phyloP scores from a whole-genome alignment of 139 green algal species.

The Zygnema circumcarinatum region DNA sequence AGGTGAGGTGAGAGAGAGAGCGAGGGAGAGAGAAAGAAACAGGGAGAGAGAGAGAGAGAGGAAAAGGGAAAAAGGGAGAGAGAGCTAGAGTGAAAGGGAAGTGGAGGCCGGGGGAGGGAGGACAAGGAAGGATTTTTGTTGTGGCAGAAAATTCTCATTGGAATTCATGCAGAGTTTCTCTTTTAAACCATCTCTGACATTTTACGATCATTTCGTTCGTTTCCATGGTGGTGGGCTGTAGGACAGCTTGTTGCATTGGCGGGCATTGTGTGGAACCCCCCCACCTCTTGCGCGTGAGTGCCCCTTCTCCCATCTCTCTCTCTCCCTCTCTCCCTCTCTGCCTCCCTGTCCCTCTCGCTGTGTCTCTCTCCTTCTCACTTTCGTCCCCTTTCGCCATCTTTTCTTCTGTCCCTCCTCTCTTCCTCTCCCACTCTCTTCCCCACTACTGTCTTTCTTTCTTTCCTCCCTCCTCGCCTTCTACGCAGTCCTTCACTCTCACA shows the following conservation, averaged over 20 bases:
- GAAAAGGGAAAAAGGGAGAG: not conserved
- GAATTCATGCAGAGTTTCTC: not conserved
- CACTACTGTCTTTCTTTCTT: not conserved
- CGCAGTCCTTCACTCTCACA: not conserved
- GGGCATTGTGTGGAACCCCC: slow-evolving; percentile 92
- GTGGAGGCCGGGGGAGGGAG: too few relatives aligned
- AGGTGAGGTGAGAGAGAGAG: too few relatives aligned
- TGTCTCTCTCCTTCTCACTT: not conserved
- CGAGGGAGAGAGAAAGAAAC: too few relatives aligned
- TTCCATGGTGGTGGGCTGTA: not conserved
- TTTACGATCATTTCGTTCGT: slow-evolving; percentile 13
- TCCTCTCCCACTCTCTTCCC: not conserved
- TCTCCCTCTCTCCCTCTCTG: not conserved
- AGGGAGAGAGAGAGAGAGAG: not conserved
- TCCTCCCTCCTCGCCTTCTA: not conserved
- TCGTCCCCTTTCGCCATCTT: too few relatives aligned
- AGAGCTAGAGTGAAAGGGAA: too few relatives aligned
- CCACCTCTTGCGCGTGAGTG: slow-evolving; percentile 94
- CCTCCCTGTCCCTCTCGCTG: not conserved
- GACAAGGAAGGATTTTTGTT: not conserved
- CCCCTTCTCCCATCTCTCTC: slow-evolving; percentile 71
- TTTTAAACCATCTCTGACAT: too few relatives aligned
- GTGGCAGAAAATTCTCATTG: not conserved
- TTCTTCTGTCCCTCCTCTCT: too few relatives aligned
- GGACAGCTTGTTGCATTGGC: slow-evolving; percentile 69